phyloP scores from a whole-genome alignment of 83 land plant species.

The Thuja plicata region DNA sequence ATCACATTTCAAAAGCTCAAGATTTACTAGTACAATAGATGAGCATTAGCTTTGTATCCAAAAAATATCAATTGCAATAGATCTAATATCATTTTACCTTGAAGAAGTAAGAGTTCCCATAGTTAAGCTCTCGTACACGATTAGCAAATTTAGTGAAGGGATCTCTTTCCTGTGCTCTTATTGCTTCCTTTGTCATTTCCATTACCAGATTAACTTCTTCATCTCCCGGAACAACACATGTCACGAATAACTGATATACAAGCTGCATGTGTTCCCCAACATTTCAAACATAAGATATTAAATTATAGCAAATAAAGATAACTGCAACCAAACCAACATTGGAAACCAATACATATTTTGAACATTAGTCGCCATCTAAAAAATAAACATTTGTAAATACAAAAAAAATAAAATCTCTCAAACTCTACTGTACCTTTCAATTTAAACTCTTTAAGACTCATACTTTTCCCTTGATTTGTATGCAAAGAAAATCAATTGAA shows the following conservation, averaged over 20 bases:
- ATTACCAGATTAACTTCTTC: slow-evolving; percentile 94
- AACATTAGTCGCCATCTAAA: not conserved
- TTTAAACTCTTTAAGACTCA: not conserved
- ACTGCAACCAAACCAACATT: not conserved
- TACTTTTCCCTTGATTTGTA: not conserved
- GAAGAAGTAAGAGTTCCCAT: slow-evolving; percentile 96
- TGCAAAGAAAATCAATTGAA: not conserved
- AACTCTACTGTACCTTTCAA: not conserved
- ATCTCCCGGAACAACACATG: slow-evolving; percentile 80
- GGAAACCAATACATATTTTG: not conserved
- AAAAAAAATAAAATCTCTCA: not conserved
- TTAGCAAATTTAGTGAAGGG: slow-evolving; percentile 94
- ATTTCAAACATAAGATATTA: not conserved
- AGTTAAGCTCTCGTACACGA: slow-evolving; percentile 92
- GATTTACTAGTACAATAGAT: not conserved
- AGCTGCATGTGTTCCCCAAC: slow-evolving; percentile 55
- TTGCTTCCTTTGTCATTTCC: slow-evolving; percentile 98
- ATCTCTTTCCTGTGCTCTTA: slow-evolving; percentile 96
- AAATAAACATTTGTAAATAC: not conserved
- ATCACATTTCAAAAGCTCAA: not conserved
- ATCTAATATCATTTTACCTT: slow-evolving; percentile 48
- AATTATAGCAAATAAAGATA: not conserved
- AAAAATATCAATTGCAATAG: slow-evolving; percentile 2
- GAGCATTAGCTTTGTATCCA: not conserved
- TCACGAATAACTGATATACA: slow-evolving; percentile 87